Conservation (phyloP, 2,329 filamentous ascomycete species). For the Periglandula ipomoeae region DNA sequence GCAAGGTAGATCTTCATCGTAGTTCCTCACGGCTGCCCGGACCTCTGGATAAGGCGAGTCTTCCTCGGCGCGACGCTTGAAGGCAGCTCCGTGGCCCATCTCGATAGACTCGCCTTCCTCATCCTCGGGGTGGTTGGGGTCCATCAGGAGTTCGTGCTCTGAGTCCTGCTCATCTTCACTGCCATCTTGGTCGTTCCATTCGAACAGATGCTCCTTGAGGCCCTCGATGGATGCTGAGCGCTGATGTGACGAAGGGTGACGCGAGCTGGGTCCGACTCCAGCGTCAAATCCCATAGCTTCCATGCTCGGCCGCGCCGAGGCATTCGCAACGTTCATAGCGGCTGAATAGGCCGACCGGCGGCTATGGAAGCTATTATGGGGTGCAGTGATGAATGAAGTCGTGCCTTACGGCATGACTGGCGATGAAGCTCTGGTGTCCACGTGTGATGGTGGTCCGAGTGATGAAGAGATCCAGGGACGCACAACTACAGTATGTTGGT, state of each 20-base stretch:
- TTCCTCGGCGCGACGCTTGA: conserved; percentile 36
- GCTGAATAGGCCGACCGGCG: not conserved
- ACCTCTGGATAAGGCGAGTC: conserved; percentile 60
- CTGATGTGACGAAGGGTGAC: conserved; percentile 18
- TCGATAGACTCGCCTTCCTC: conserved; percentile 23
- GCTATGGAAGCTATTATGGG: not conserved
- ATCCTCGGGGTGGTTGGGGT: conserved; percentile 40
- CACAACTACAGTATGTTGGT: not conserved
- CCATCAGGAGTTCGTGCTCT: conserved; percentile 48
- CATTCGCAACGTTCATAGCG: conserved; percentile 3
- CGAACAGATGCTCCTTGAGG: conserved; percentile 25
- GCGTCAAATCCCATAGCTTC: conserved; percentile 16
- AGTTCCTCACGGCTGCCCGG: conserved; percentile 53
- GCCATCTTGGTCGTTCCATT: conserved; percentile 33
- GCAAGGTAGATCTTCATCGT: conserved; percentile 55
- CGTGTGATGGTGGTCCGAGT: not conserved
- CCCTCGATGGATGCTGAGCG: conserved; percentile 15
- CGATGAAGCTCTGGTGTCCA: too few relatives aligned
- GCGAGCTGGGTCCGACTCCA: conserved; percentile 13
- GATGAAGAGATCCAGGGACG: not conserved
- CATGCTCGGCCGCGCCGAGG: conserved; percentile 1
- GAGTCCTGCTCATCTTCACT: conserved; percentile 37
- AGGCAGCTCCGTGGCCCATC: conserved; percentile 12
- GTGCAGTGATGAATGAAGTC: not conserved
- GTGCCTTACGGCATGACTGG: conserved; percentile 3